Evolutionary conservation across 179 eudicot species (phyloP), one percentile per base, ranked within the genome.

Genomic region (Amaranthus tricolor): DNA sequence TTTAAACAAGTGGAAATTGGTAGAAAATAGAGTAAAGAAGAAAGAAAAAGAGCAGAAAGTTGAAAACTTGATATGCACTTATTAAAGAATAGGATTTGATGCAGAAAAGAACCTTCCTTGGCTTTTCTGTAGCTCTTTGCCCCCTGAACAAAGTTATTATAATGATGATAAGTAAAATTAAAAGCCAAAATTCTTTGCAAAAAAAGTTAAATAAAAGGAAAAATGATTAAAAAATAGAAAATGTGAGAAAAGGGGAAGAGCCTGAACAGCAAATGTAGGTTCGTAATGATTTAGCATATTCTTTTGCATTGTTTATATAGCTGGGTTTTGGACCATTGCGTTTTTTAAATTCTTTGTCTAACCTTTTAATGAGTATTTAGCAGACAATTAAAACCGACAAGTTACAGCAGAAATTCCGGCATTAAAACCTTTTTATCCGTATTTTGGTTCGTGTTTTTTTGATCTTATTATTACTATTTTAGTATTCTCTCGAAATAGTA

Each of bases 311-410:
- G 52, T 75, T 80, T 57, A 76, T 59, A 17, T 40, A 19, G 45
- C 12, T 45, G 17, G 63, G 69, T 16, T 17, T 62, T 74, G 75
- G 66, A 44, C 63, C 73, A 62, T n/a, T 73, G 11, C 44, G 17
- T 62, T 61, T 50, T 74, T 15, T 15, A 20, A 43, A 64, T 68
- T 64, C 48, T 73, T 73, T 77, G 72, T 74, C 72, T 60, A 66
- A 76, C 70, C 21, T 69, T 77, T 58, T 51, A 50, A 69, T 56
- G 73, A 81, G 81, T 74, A 77, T 44, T 77, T 74, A 77, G 80
- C 84, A 81, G 84, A 81, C 81, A 81, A 77, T 81, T 81, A 81
- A 63, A 78, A 77, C 84, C 78, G 84, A 81, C 84, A 77, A 74
- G 56, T 81, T 69, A 81, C 84, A 77, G 84, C 84, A 69, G 19